Evolutionary conservation across 306 rosid genomes (phyloP), one percentile per base, ranked within the genome.

Genomic region (Quercus dentata): DNA sequence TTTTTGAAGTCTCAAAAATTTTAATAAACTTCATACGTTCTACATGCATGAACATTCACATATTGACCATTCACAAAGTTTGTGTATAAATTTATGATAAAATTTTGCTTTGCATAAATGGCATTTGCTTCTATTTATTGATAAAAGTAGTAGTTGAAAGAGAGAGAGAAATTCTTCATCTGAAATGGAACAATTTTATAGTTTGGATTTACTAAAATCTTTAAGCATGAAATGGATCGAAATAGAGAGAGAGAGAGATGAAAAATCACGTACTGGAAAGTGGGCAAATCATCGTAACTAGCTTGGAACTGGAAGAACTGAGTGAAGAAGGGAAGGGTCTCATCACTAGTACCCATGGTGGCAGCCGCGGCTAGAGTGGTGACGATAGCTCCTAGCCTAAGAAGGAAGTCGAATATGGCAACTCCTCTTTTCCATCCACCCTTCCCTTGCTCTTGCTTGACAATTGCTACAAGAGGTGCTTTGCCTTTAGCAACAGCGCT

Each of bases 271-370:
- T 91, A 92, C 98, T 91, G 87, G 18, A 94, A 91, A 58, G 93
- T 74, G 4, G 97, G 83, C 74, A 94, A 86, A 74, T 88, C 90
- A 27, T 91, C 92, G 15, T 94, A 92, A 77, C 94, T 88, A 57
- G 98, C 98, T 85, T 92, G 90, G 68, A 94, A 94, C 51, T 90
- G 97, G 86, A 92, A 91, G 90, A 92, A 94, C 87, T 92, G 97
- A 71, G 97, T 92, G 89, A 91, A 90, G 88, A 92, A 92, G 80
- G 98, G 94, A 28, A 94, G 98, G 57, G 80, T 86, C n/a, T 94
- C 82, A 41, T 88, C 95, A 49, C 91, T 87, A 1, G 89, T 86
- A 55, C 88, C 98, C 98, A 94, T 94, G 25, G 89, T 71, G 33
- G 97, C 91, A 0, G 97, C 94, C 1, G 97, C 97, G 5, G 89